A percentile compares a stretch with the other conserved stretches of the same genome.
Conservation (phyloP, 352 stramenopile genomes). For the Lagenidium giganteum region DNA sequence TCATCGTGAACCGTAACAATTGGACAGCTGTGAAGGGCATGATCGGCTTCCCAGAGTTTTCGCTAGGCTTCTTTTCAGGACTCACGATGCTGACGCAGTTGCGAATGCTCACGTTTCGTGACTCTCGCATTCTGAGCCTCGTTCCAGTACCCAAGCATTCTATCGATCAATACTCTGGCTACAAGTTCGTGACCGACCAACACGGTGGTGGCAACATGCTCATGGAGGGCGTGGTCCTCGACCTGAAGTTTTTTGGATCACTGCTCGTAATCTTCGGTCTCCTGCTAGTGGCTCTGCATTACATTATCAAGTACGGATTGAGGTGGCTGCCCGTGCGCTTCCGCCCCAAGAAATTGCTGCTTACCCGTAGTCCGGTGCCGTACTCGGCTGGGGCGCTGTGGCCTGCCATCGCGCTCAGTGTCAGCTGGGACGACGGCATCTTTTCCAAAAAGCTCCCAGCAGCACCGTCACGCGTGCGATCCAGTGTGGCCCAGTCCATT, state of each 20-base stretch:
- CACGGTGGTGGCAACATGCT: too few relatives aligned
- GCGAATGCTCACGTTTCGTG: slow-evolving; percentile 8
- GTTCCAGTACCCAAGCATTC: not conserved
- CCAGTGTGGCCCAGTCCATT: too few relatives aligned
- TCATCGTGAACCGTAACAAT: slow-evolving; percentile 2
- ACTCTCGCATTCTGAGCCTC: too few relatives aligned
- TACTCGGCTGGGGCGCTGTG: slow-evolving; percentile 2
- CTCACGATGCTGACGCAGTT: slow-evolving; percentile 29
- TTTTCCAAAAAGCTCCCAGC: too few relatives aligned
- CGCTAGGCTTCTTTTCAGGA: slow-evolving; percentile 25
- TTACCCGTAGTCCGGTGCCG: slow-evolving; percentile 8
- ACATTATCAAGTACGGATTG: too few relatives aligned
- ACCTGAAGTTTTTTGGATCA: too few relatives aligned
- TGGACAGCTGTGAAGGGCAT: slow-evolving; percentile 16
- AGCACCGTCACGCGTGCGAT: too few relatives aligned
- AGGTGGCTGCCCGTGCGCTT: too few relatives aligned
- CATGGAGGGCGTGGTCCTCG: too few relatives aligned
- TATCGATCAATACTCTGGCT: slow-evolving; percentile 1
- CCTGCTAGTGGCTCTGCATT: too few relatives aligned
- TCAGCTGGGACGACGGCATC: slow-evolving; percentile 10
- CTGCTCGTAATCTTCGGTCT: too few relatives aligned
- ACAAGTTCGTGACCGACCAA: too few relatives aligned
- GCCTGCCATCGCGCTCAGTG: slow-evolving; percentile 4
- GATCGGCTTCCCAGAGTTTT: slow-evolving; percentile 25
- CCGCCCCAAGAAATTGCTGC: not conserved